Evolutionary conservation across 148 eudicot species (phyloP), one percentile per base, ranked within the genome.

Genomic region (Amaranthus cruentus): DNA sequence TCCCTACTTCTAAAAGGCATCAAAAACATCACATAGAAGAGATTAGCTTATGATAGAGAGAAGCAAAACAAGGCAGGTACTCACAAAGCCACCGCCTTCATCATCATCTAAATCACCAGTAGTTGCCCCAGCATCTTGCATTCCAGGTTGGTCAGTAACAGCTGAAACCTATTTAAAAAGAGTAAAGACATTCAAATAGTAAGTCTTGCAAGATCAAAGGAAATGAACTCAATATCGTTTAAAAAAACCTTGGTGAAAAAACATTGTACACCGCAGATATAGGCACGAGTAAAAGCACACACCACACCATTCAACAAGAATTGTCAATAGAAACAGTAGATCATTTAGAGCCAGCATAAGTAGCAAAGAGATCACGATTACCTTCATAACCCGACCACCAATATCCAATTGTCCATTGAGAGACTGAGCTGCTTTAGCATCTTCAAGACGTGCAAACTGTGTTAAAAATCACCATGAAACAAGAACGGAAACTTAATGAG

Each of bases 361-460:
- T 47, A 56, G 13, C 46, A 55, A 80, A 66, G 14, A 9, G 21
- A 6, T 6, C 55, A 66, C 1, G 21, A 47, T 62, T 75, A 91
- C 98, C 98, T 93, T 91, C 70, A 93, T 93, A 51, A 77, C 57
- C 66, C 87, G 92, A 69, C 98, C 98, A 60, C 92, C 98, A 83
- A 93, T 91, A 77, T 93, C 97, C 80, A 93, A 83, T 79, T 93
- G 93, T 52, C 95, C 95, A 77, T 93, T 84, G 48, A 93, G 80
- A 80, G 81, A 84, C 79, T 84, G 89, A 55, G 95, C 97, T 60
- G 95, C 86, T 82, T 85, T 86, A 63, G 98, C 95, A 83, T 93
- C 95, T 83, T 93, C 98, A 83, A 93, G 85, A 53, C 91, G 97
- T 64, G 91, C 83, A 89, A 93, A 93, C 98, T 91, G 85, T 77